These are phyloP conservation scores for Helianthus annuus DNA, from an alignment of 129 eudicot species.

Conservation along the genomic window HanXRQr2.0-SUNRISE NC_035440.2:137856415-137856914, in stretches of 20 bases:
- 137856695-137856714: background rate
- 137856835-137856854: background rate
- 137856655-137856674: background rate
- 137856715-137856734: background rate
- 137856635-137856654: background rate
- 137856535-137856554: background rate
- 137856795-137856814: no score
- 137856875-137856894: background rate
- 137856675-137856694: background rate
- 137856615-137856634: background rate
- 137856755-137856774: background rate
- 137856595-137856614: background rate
- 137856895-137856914: conserved; percentile 17
- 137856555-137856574: background rate
- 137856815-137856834: background rate
- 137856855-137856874: background rate
- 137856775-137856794: background rate
- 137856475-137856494: no score
- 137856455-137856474: no score
- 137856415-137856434: no score
- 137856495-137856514: no score
- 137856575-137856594: background rate
- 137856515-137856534: background rate
- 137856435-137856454: no score
- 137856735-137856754: background rate